These are phyloP conservation scores for Hypoxylon sp. DNA, from an alignment of 2,329 filamentous ascomycete genomes.

Conservation along the genomic window DNA sequence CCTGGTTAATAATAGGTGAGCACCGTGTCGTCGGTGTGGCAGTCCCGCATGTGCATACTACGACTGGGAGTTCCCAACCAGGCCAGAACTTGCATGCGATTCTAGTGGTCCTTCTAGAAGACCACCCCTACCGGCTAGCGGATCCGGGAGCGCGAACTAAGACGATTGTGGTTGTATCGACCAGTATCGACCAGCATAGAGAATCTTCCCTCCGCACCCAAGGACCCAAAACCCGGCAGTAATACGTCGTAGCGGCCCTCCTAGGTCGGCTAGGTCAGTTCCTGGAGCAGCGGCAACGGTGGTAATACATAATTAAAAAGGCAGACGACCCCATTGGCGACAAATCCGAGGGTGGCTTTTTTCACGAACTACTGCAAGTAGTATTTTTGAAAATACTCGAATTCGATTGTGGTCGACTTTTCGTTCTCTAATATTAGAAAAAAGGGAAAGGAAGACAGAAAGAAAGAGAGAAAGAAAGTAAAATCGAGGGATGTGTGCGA, in stretches of 20 bases:
- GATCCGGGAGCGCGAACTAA: constrained; percentile 40
- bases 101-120: constrained; percentile 48
- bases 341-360: constrained; percentile 28
- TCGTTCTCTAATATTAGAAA: neutral
- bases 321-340: constrained; percentile 43
- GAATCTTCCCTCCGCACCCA: constrained; percentile 42
- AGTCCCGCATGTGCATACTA: constrained; percentile 43
- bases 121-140: constrained; percentile 40
- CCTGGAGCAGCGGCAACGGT: constrained; percentile 31
- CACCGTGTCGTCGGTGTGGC: constrained; percentile 45
- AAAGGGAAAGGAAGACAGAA: neutral
- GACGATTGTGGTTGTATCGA: constrained; percentile 38
- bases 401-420: neutral
- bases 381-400: neutral
- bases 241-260: constrained; percentile 34
- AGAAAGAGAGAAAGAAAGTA: neutral
- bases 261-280: constrained; percentile 30
- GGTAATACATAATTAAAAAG: constrained; percentile 44
- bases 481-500: constrained; percentile 5
- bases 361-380: constrained; percentile 24
- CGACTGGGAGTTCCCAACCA: constrained; percentile 33
- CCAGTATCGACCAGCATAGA: constrained; percentile 32
- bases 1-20: constrained; percentile 44
- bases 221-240: constrained; percentile 39
- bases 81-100: constrained; percentile 39